phyloP scores from a whole-genome alignment of 1,139 yeast species.

The Hemisphaericaspora xylofermentans region DNA sequence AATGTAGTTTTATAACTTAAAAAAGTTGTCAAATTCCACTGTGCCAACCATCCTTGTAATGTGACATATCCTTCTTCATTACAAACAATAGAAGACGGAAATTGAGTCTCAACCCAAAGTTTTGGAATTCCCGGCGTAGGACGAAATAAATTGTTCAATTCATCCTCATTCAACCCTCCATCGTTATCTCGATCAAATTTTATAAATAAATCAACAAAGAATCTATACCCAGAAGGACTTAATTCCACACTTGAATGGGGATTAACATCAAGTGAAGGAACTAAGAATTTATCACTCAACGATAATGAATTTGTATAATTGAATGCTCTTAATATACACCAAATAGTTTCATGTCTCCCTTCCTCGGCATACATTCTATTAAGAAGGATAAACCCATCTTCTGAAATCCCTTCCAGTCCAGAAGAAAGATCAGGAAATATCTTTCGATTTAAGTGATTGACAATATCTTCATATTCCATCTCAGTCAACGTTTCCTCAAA shows the following conservation, averaged over 20 bases:
- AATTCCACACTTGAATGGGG: slow-evolving; percentile 80
- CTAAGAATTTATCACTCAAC: slow-evolving; percentile 70
- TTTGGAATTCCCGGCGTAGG: slow-evolving; percentile 94
- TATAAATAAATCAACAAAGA: slow-evolving; percentile 83
- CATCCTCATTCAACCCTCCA: slow-evolving; percentile 82
- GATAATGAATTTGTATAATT: slow-evolving; percentile 91
- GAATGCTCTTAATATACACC: slow-evolving; percentile 88
- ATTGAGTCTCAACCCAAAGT: slow-evolving; percentile 80
- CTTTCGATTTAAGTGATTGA: slow-evolving; percentile 24
- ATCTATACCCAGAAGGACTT: slow-evolving; percentile 90
- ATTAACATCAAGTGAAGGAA: slow-evolving; percentile 78
- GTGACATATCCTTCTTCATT: slow-evolving; percentile 89
- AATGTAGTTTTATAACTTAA: slow-evolving; percentile 80
- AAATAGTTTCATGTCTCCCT: slow-evolving; percentile 93
- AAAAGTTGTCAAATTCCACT: slow-evolving; percentile 95
- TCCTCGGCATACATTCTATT: slow-evolving; percentile 82
- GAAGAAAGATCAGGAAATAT: slow-evolving; percentile 24
- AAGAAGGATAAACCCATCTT: slow-evolving; percentile 71
- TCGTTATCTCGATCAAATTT: slow-evolving; percentile 92
- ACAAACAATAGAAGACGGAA: slow-evolving; percentile 84
- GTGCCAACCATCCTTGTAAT: slow-evolving; percentile 96
- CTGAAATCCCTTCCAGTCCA: slow-evolving; percentile 55
- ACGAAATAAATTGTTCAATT: slow-evolving; percentile 63
- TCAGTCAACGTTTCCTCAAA: slow-evolving; percentile 49
- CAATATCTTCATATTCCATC: slow-evolving; percentile 32